Percentiles rank a stretch among this genome's conserved stretches.
phyloP scores from a whole-genome alignment of 2,329 filamentous ascomycete species.

The Paraphaeosphaeria sporulosa region DNA sequence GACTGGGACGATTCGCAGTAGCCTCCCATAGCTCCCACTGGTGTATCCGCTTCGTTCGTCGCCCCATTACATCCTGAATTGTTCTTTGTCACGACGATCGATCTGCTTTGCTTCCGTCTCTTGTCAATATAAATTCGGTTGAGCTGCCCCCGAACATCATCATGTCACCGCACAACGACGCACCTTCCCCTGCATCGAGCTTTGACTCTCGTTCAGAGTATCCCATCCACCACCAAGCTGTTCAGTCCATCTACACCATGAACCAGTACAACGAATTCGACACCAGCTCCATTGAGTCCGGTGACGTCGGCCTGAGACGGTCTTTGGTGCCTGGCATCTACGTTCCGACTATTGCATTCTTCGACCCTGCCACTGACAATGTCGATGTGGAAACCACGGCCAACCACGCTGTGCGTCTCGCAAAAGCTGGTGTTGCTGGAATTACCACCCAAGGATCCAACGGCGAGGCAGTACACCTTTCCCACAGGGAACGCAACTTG shows the following conservation, averaged over 20 bases:
- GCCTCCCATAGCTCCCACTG: slow-evolving; percentile 37
- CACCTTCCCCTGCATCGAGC: slow-evolving; percentile 45
- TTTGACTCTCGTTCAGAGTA: slow-evolving; percentile 38
- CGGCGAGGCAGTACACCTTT: slow-evolving; percentile 81
- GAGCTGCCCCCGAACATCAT: slow-evolving; percentile 21
- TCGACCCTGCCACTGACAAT: slow-evolving; percentile 50
- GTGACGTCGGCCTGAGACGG: slow-evolving; percentile 43
- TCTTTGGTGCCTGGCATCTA: slow-evolving; percentile 53
- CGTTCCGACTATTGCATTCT: slow-evolving; percentile 55
- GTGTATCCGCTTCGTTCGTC: slow-evolving; percentile 45
- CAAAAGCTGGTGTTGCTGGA: slow-evolving; percentile 73
- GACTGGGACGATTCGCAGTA: slow-evolving; percentile 42
- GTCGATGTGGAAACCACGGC: slow-evolving; percentile 51
- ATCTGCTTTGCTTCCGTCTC: slow-evolving; percentile 29
- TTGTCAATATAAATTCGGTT: slow-evolving; percentile 39
- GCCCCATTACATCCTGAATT: slow-evolving; percentile 27
- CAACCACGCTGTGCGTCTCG: slow-evolving; percentile 70
- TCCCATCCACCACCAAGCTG: slow-evolving; percentile 37
- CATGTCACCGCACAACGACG: slow-evolving; percentile 52
- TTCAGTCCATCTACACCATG: slow-evolving; percentile 46
- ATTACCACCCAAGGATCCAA: slow-evolving; percentile 83
- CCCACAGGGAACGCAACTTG: slow-evolving; percentile 71
- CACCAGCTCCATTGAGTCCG: slow-evolving; percentile 47
- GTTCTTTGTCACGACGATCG: slow-evolving; percentile 45
- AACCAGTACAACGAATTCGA: slow-evolving; percentile 47